Evolutionary conservation across 2,329 filamentous ascomycete genomes (phyloP).

Genomic region (Apiospora pterosperma): DNA sequence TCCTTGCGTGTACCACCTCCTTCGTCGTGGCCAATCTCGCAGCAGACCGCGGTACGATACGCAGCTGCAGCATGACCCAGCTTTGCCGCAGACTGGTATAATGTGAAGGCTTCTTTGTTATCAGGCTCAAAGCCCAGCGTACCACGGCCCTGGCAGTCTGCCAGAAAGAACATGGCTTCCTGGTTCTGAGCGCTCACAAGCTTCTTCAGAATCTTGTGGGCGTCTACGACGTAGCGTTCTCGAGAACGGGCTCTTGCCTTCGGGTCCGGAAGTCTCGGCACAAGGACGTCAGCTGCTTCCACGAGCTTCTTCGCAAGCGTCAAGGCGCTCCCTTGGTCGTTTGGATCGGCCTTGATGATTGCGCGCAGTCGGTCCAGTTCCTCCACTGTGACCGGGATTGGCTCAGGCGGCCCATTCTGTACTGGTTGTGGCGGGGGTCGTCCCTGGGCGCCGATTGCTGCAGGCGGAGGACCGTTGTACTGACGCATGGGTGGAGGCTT

Average conservation of each 20-base stretch:
- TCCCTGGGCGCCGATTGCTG: conserved; percentile 27
- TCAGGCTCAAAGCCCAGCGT: conserved; percentile 75
- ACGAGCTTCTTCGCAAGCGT: conserved; percentile 78
- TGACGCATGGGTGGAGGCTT: conserved; percentile 58
- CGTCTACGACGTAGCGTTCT: conserved; percentile 81
- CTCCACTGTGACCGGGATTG: conserved; percentile 66
- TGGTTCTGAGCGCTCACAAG: conserved; percentile 68
- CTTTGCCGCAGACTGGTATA: conserved; percentile 95
- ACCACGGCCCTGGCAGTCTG: conserved; percentile 84
- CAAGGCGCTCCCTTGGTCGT: conserved; percentile 69
- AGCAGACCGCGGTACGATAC: conserved; percentile 94
- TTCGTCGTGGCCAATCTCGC: conserved; percentile 91
- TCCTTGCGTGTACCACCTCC: conserved; percentile 91
- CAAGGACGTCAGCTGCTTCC: conserved; percentile 76
- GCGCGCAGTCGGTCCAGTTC: conserved; percentile 75
- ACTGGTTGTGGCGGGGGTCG: conserved; percentile 25
- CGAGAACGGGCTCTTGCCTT: conserved; percentile 70
- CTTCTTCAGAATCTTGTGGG: conserved; percentile 89
- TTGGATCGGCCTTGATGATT: conserved; percentile 65
- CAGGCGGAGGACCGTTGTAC: conserved; percentile 41
- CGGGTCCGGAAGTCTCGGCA: conserved; percentile 62
- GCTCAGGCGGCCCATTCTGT: conserved; percentile 27
- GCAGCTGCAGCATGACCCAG: conserved; percentile 80
- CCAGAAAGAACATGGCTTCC: conserved; percentile 91
- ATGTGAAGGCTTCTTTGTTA: conserved; percentile 84